phyloP scores from a whole-genome alignment of 2,329 filamentous ascomycete species.

The Colletotrichum euphorbiae region DNA sequence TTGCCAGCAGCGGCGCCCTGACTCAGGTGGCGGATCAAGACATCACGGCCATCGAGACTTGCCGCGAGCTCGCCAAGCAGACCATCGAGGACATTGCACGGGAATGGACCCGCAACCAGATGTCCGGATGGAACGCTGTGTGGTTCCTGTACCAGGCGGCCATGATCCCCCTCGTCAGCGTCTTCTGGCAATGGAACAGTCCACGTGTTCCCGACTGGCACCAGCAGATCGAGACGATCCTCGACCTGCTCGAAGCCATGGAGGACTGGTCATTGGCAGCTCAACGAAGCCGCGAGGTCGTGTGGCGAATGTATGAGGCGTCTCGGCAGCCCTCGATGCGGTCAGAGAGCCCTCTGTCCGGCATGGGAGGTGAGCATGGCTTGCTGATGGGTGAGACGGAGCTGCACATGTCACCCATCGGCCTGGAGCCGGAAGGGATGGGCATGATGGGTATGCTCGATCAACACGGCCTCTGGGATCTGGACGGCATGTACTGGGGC shows the following conservation, averaged over 20 bases:
- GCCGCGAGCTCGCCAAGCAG: slow-evolving; percentile 75
- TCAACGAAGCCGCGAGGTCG: slow-evolving; percentile 71
- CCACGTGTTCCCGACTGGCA: slow-evolving; percentile 64
- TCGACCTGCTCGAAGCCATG: slow-evolving; percentile 72
- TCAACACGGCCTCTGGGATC: slow-evolving; percentile 66
- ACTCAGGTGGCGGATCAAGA: slow-evolving; percentile 69
- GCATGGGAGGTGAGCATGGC: slow-evolving; percentile 49
- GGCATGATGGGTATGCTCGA: slow-evolving; percentile 66
- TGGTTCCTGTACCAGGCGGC: slow-evolving; percentile 86
- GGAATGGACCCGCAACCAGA: slow-evolving; percentile 78
- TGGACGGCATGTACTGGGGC: slow-evolving; percentile 68
- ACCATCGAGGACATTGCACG: slow-evolving; percentile 79
- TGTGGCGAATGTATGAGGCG: slow-evolving; percentile 73
- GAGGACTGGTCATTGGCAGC: slow-evolving; percentile 74
- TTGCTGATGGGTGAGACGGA: slow-evolving; percentile 53
- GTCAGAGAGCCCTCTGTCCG: slow-evolving; percentile 46
- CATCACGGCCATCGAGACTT: slow-evolving; percentile 74
- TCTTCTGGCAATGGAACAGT: slow-evolving; percentile 75
- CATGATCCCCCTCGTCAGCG: slow-evolving; percentile 80
- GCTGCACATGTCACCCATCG: slow-evolving; percentile 64
- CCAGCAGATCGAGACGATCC: slow-evolving; percentile 67
- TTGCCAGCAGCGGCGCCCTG: slow-evolving; percentile 64
- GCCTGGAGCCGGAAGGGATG: slow-evolving; percentile 61
- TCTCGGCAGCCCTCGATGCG: slow-evolving; percentile 53
- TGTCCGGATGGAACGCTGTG: slow-evolving; percentile 83